phyloP scores from a whole-genome alignment of 805 yeast species.

The Pichia gijzeniarum region DNA sequence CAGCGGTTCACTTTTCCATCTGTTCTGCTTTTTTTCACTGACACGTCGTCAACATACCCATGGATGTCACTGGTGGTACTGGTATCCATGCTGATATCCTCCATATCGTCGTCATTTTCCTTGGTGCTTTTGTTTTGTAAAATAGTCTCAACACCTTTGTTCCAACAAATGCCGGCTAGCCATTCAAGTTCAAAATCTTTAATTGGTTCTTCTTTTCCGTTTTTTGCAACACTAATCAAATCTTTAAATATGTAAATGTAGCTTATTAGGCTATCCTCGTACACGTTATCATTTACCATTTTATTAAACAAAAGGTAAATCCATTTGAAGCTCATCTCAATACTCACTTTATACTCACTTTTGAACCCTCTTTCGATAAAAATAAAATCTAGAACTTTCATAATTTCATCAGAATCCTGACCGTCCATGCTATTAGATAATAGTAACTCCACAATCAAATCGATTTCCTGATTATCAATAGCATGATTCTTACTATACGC shows the following conservation, averaged over 20 bases:
- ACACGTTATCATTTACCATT: not conserved
- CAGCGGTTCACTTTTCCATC: slow-evolving; percentile 4
- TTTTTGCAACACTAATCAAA: not conserved
- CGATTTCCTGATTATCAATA: not conserved
- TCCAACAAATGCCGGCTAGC: slow-evolving; percentile 35
- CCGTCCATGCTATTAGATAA: not conserved
- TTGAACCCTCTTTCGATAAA: slow-evolving; percentile 3
- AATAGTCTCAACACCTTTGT: slow-evolving; percentile 29
- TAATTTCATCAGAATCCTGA: not conserved
- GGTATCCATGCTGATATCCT: not conserved
- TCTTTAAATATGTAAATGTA: slow-evolving; percentile 7
- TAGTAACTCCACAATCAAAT: slow-evolving; percentile 1
- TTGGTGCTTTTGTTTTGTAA: not conserved
- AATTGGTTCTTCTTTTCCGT: slow-evolving; percentile 10
- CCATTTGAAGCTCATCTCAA: slow-evolving; percentile 7
- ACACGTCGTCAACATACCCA: not conserved
- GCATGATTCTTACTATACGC: not conserved
- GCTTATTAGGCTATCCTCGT: not conserved
- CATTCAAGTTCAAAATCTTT: slow-evolving; percentile 29
- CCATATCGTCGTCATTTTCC: not conserved
- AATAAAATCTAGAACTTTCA: slow-evolving; percentile 3
- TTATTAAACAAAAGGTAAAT: slow-evolving; percentile 4
- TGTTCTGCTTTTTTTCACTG: not conserved
- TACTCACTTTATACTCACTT: not conserved
- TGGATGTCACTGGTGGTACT: not conserved